Conservation (phyloP, 768 basidiomycete species). For the Boletus barrowsii region DNA sequence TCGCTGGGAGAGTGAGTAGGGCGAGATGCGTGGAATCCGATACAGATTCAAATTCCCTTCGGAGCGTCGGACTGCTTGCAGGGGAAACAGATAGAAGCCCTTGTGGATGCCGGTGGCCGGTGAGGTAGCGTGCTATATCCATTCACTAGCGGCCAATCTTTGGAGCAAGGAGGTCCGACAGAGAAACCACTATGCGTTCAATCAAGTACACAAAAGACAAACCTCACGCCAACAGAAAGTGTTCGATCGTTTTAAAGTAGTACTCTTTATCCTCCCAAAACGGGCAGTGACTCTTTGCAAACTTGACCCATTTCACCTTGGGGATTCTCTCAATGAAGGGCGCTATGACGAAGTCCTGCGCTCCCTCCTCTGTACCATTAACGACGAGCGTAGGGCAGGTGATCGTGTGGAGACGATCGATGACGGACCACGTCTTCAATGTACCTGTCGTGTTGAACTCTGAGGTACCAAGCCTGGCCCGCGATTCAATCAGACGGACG, state of each 20-base stretch:
- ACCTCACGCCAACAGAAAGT: conserved; percentile 8
- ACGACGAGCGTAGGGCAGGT: conserved; percentile 36
- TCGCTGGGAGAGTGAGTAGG: too few relatives aligned
- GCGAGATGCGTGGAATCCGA: too few relatives aligned
- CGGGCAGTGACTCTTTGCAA: conserved; percentile 27
- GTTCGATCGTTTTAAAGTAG: conserved; percentile 15
- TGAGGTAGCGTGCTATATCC: too few relatives aligned
- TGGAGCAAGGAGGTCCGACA: background rate
- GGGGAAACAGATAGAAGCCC: too few relatives aligned
- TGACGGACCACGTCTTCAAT: conserved; percentile 44
- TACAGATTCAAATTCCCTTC: too few relatives aligned
- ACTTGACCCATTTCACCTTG: conserved; percentile 35
- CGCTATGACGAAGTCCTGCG: conserved; percentile 29
- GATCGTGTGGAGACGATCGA: conserved; percentile 41
- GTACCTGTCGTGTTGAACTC: conserved; percentile 38
- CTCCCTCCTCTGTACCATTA: conserved; percentile 36
- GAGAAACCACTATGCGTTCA: too few relatives aligned
- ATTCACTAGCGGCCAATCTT: background rate
- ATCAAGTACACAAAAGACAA: too few relatives aligned
- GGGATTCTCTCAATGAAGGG: conserved; percentile 32
- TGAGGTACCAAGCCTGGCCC: conserved; percentile 14
- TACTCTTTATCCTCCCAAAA: conserved; percentile 22
- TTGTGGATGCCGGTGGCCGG: too few relatives aligned
- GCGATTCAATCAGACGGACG: background rate
- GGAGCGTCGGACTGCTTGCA: too few relatives aligned